Percentiles rank a stretch among this genome's conserved stretches.
Conservation (phyloP, 306 rosid species). For the Heteromeles arbutifolia region DNA sequence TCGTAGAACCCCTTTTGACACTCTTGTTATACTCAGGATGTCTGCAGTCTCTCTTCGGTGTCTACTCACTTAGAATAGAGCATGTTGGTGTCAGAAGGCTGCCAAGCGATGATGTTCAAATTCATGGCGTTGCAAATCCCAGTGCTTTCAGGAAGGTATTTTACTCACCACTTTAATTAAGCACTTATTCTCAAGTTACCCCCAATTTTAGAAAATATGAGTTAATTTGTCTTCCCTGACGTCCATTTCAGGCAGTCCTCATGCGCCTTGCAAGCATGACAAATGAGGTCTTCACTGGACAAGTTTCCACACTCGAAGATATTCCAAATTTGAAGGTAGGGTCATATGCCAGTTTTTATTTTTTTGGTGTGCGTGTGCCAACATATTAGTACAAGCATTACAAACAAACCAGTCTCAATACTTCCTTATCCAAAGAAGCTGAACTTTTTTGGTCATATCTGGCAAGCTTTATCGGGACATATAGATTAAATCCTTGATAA, state of each 20-base stretch:
- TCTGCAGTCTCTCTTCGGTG: constrained; percentile 77
- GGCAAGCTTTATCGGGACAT: neutral
- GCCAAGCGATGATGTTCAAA: constrained; percentile 84
- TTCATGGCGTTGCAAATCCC: constrained; percentile 80
- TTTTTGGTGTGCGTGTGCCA: neutral
- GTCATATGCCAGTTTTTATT: constrained; percentile 2
- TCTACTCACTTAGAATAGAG: constrained; percentile 80
- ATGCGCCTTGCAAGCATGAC: constrained; percentile 65
- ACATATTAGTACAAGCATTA: neutral
- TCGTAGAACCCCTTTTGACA: neutral
- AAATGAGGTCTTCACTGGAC: constrained; percentile 48
- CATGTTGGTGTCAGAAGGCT: constrained; percentile 81
- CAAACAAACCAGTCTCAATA: neutral
- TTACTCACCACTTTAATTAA: constrained; percentile 12
- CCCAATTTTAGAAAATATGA: neutral
- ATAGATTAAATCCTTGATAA: neutral
- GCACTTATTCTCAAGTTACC: neutral
- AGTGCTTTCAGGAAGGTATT: constrained; percentile 77
- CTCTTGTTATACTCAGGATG: constrained; percentile 45
- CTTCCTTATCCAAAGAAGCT: neutral
- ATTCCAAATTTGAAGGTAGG: constrained; percentile 48
- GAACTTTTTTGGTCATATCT: neutral
- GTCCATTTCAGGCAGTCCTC: constrained; percentile 69
- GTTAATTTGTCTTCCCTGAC: constrained; percentile 11
- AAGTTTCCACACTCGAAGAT: constrained; percentile 50